A percentile compares a stretch with the other conserved stretches of the same genome.
These are phyloP conservation scores for Colletotrichum endophyticum DNA, from an alignment of 2,329 filamentous ascomycete genomes.

Conservation along the genomic window DNA sequence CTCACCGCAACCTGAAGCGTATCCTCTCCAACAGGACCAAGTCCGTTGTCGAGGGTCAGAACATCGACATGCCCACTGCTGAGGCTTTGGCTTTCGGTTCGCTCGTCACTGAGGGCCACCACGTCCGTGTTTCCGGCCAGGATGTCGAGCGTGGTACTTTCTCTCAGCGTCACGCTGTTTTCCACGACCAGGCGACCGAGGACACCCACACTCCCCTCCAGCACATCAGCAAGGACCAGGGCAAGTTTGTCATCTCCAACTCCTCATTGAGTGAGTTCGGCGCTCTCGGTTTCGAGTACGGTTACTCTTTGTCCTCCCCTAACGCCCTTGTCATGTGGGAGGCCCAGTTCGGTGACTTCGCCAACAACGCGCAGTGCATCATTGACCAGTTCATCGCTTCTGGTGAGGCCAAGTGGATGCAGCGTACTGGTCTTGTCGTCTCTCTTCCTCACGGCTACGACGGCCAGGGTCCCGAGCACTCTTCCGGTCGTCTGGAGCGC, in stretches of 20 bases:
- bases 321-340: slow-evolving; percentile 99
- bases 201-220: slow-evolving; percentile 91
- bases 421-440: slow-evolving; percentile 95
- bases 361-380: slow-evolving; percentile 99
- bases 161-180: slow-evolving; percentile 94
- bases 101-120: slow-evolving; percentile 90
- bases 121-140: slow-evolving; percentile 96
- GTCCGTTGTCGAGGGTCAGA: slow-evolving; percentile 87
- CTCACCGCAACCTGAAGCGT: slow-evolving; percentile 96
- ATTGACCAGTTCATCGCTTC: slow-evolving; percentile 99
- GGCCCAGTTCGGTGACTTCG: slow-evolving; percentile 98
- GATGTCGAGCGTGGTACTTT: slow-evolving; percentile 99
- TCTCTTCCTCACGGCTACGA: slow-evolving; percentile 98
- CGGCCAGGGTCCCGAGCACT: slow-evolving; percentile 97
- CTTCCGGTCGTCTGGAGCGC: slow-evolving; percentile 94
- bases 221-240: slow-evolving; percentile 88
- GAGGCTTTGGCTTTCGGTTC: slow-evolving; percentile 95
- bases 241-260: slow-evolving; percentile 95
- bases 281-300: slow-evolving; percentile 95
- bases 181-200: slow-evolving; percentile 97
- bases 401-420: slow-evolving; percentile 98
- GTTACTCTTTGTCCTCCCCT: slow-evolving; percentile 95
- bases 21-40: slow-evolving; percentile 90
- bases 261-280: slow-evolving; percentile 78
- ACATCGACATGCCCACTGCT: slow-evolving; percentile 97